Evolutionary conservation across 345 rosid species (phyloP), one percentile per base, ranked within the genome.

Genomic region (Schrenkiella parvula): DNA sequence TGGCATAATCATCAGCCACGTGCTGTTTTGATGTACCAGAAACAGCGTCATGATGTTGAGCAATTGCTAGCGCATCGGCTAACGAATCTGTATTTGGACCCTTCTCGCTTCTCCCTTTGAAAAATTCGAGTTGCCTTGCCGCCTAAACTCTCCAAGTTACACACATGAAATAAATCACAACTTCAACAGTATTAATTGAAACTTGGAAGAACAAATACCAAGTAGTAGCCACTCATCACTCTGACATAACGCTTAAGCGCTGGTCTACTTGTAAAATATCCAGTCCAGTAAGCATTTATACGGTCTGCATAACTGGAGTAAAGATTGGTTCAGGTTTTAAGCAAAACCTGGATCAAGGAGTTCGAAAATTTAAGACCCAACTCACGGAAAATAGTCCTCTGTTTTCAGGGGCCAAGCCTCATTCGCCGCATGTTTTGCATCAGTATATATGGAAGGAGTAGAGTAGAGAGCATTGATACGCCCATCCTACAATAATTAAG

Each of bases 11-110:
- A 80, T 87, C 55, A 68, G 97, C 97, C 69, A 95, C 99, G 19
- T 95, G 99, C 68, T 95, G 96, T 84, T 87, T 81, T 50, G 87
- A 89, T 38, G 99, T 95, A 71, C 97, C 99, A 50, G 88, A 74
- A 75, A 95, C 97, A 47, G 92, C 99, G 56, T 95, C 99, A 70
- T 95, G 99, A 82, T 95, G 99, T 66, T 95, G 99, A 66, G 95
- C 90, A 82, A 86, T 88, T 44, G 97, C 99, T 68, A 95, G 58
- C 44, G 98, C 91, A 84, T 95, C 97, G 4, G 93, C 99, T 76
- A 95, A 70, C 13, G 84, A 83, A 78, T 89, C 90, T 44, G 97
- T 89, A 51, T 83, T 91, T 22, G 87, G 86, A 44, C 96, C 88
- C 48, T 79, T 48, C 57, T 70, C 59, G 70, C 71, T 87, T 80